phyloP scores from a whole-genome alignment of 257 asterid genomes.

The Paraleonurus japonicus region DNA sequence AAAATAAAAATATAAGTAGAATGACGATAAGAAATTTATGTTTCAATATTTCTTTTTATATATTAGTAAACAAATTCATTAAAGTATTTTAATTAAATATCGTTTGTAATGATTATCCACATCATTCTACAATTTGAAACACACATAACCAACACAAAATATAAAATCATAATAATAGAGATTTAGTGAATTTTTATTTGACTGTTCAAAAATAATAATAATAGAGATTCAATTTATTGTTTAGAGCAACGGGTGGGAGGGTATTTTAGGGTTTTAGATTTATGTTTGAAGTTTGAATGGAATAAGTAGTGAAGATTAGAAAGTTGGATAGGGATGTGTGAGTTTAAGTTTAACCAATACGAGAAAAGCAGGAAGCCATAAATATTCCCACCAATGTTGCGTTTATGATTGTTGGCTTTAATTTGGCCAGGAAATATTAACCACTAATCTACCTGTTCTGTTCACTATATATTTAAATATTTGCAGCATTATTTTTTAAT shows the following conservation, averaged over 20 bases:
- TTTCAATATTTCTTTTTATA: too few species aligned
- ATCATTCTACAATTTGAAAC: too few species aligned
- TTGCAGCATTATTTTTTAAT: background rate
- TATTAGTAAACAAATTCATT: too few species aligned
- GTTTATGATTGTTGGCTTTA: background rate
- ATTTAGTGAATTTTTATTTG: too few species aligned
- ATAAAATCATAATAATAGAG: too few species aligned
- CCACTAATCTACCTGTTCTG: background rate
- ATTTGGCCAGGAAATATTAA: background rate
- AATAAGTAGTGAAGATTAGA: background rate
- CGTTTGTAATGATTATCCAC: too few species aligned
- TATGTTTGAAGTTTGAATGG: conserved; percentile 10
- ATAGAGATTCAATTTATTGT: too few species aligned
- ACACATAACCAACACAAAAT: too few species aligned
- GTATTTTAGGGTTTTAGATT: background rate
- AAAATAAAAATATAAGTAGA: too few species aligned
- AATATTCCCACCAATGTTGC: conserved; percentile 3
- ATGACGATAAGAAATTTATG: too few species aligned
- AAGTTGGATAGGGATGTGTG: background rate
- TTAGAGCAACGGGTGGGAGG: background rate
- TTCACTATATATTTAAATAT: background rate
- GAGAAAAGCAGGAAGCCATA: conserved; percentile 7
- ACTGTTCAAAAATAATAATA: too few species aligned
- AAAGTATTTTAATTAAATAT: too few species aligned
- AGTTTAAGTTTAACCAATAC: background rate